A percentile compares a stretch with the other conserved stretches of the same genome.
These are phyloP conservation scores for Salix exigua DNA, from an alignment of 345 rosid genomes.

Conservation along the genomic window DNA sequence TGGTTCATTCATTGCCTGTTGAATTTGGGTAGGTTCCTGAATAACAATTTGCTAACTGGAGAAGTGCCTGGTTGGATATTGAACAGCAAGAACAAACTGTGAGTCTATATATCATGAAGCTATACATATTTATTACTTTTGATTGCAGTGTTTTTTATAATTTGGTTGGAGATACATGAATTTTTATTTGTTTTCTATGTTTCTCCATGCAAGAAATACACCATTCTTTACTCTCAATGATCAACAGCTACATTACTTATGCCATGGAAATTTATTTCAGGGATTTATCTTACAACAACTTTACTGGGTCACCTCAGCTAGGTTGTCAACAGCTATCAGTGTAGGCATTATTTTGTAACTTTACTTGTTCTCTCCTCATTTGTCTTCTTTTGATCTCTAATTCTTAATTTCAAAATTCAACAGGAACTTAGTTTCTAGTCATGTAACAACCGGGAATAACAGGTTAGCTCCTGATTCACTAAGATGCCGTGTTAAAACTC, in stretches of 20 bases:
- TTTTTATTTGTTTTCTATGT: neutral
- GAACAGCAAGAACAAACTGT: slow-evolving; percentile 28
- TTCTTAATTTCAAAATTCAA: neutral
- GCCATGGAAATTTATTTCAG: slow-evolving; percentile 38
- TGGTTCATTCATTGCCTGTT: neutral
- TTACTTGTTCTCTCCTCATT: neutral
- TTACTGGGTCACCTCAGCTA: slow-evolving; percentile 35
- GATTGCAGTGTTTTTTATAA: neutral
- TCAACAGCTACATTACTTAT: neutral
- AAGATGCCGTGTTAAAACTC: neutral
- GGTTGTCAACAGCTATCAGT: slow-evolving; percentile 42
- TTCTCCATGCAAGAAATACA: neutral
- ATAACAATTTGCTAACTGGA: slow-evolving; percentile 71
- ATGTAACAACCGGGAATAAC: slow-evolving; percentile 32
- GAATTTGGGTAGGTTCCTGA: slow-evolving; percentile 52
- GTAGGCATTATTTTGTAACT: slow-evolving; percentile 36
- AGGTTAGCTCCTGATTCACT: slow-evolving; percentile 44
- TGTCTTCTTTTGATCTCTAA: slow-evolving; percentile 7
- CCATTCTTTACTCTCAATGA: neutral
- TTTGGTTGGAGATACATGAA: neutral
- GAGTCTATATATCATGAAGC: slow-evolving; percentile 25
- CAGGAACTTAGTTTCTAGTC: slow-evolving; percentile 75
- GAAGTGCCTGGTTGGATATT: slow-evolving; percentile 50
- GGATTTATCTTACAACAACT: slow-evolving; percentile 86
- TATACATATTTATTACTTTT: neutral